Evolutionary conservation across 148 eudicot species (phyloP).

Genomic region (Persicaria tinctoria): DNA sequence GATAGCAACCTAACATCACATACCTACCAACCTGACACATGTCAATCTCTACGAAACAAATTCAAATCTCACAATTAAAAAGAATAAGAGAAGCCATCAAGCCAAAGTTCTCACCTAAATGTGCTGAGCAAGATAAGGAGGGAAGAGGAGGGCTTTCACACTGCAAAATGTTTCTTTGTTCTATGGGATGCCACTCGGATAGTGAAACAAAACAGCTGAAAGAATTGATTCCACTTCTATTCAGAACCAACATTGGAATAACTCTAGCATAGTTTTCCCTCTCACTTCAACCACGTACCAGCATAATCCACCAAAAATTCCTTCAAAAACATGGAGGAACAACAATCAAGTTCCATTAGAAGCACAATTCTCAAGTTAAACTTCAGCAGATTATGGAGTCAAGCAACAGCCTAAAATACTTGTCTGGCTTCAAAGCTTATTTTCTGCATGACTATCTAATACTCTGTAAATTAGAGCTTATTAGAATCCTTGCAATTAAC

Average conservation of each 20-base stretch:
- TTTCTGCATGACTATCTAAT: neutral
- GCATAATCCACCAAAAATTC: neutral
- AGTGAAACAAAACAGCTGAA: slow-evolving; percentile 42
- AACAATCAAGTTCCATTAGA: neutral
- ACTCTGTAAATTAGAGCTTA: neutral
- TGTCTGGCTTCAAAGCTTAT: neutral
- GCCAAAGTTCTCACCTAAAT: slow-evolving; percentile 14
- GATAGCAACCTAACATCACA: neutral
- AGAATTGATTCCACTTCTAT: slow-evolving; percentile 22
- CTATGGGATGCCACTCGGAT: slow-evolving; percentile 61
- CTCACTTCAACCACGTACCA: neutral
- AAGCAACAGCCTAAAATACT: neutral
- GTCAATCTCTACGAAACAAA: neutral
- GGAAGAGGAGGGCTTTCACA: slow-evolving; percentile 14
- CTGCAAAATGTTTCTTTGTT: slow-evolving; percentile 23
- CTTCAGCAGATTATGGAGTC: neutral
- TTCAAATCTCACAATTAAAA: neutral
- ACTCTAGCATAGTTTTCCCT: neutral
- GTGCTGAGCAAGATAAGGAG: neutral
- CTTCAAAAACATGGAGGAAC: neutral
- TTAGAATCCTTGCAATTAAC: no score
- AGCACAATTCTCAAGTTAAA: neutral
- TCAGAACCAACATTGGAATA: slow-evolving; percentile 33
- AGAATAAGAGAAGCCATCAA: neutral
- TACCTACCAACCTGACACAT: neutral